Evolutionary conservation across 2,329 filamentous ascomycete species (phyloP).

Genomic region (Diaporthe velutina): DNA sequence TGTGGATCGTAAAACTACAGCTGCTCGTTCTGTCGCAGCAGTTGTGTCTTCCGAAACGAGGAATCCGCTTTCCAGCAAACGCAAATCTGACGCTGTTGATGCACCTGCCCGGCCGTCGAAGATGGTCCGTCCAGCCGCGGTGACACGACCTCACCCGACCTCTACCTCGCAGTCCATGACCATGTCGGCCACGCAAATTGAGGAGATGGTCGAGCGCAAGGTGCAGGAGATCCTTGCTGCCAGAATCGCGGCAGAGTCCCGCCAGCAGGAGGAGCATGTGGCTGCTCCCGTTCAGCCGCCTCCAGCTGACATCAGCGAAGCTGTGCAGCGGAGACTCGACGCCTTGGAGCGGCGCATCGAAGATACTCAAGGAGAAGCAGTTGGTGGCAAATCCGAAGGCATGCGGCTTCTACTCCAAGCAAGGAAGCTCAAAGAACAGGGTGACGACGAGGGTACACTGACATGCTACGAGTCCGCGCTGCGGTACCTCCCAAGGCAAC

Average conservation of each 20-base stretch:
- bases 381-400: conserved; percentile 81
- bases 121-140: conserved; percentile 52
- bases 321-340: conserved; percentile 84
- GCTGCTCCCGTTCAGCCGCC: conserved; percentile 21
- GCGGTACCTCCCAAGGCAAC: conserved; percentile 87
- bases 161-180: conserved; percentile 52
- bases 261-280: conserved; percentile 51
- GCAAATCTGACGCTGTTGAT: conserved; percentile 55
- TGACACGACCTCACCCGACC: conserved; percentile 44
- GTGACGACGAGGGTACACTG: conserved; percentile 82
- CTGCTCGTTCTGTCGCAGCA: conserved; percentile 51
- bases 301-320: conserved; percentile 73
- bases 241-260: conserved; percentile 68
- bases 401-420: conserved; percentile 90
- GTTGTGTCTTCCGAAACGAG: conserved; percentile 20
- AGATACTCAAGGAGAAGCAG: conserved; percentile 62
- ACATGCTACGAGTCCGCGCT: conserved; percentile 89
- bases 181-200: conserved; percentile 81
- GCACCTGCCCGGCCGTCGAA: conserved; percentile 62
- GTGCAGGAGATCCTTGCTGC: conserved; percentile 89
- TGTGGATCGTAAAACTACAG: conserved; percentile 74
- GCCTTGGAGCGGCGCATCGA: conserved; percentile 90
- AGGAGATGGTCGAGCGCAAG: conserved; percentile 92
- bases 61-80: conserved; percentile 42
- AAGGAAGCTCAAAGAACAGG: conserved; percentile 87